Evolutionary conservation across 129 eudicot genomes (phyloP), one percentile per base, ranked within the genome.

Genomic region (Calendula officinalis): DNA sequence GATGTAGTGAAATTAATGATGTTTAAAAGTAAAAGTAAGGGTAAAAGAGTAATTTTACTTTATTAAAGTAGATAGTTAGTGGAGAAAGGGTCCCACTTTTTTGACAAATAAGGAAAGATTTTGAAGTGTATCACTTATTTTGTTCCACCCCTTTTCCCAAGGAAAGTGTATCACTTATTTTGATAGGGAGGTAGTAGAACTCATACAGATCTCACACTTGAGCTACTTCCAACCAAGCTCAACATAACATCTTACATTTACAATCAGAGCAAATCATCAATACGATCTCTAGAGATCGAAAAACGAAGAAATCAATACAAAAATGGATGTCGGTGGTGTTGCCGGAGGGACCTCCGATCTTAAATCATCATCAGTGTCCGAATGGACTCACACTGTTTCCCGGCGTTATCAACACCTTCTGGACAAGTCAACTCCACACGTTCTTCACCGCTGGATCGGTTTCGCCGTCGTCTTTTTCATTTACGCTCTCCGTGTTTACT

Each of bases 381-480:
- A 76, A 39, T 80, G 77, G 77, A 69, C 72, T 41, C 75, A 71
- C 89, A 70, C 78, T 6, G 64, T 66, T 8, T 80, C 82, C 68
- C 87, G 79, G 38, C 75, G 94, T n/a, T 89, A 82, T 90, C 96
- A 85, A 49, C 80, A 89, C 64, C 62, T 89, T 3, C 82, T 89
- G 4, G 96, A 89, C 68, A 85, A 89, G 77, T 80, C 96, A 60
- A 89, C 94, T 1, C 96, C 96, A 22, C 78, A 57, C 73, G 78
- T 85, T 11, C 85, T 89, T 45, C 67, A 84, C 83, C 94, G 96
- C 3, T 89, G 96, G 96, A 89, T 89, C 80, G 79, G 67, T 37
- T 80, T 82, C 53, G 58, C 76, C 16, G 61, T 57, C 46, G 56
- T 89, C 38, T 72, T 76, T 22, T 15, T 75, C 54, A 61, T 82